Evolutionary conservation across 768 basidiomycete genomes (phyloP).

Genomic region (Asterophora parasitica): DNA sequence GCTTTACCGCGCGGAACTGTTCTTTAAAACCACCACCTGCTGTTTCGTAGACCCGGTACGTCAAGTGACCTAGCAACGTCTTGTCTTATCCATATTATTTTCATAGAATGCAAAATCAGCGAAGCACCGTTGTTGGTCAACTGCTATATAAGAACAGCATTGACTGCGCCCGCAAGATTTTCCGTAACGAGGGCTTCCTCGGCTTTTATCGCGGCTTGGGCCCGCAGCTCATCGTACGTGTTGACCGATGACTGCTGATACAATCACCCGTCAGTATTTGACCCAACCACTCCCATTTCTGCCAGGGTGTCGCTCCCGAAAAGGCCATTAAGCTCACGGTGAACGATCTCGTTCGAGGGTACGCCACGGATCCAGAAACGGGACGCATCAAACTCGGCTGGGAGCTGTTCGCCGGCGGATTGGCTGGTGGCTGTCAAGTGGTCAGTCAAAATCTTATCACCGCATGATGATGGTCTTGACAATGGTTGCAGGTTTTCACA

Average conservation of each 20-base stretch:
- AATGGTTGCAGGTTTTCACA: slow-evolving; percentile 72
- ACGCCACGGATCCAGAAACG: slow-evolving; percentile 90
- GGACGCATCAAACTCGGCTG: slow-evolving; percentile 88
- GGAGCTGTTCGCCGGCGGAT: slow-evolving; percentile 90
- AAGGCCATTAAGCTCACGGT: slow-evolving; percentile 98
- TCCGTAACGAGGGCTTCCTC: slow-evolving; percentile 86
- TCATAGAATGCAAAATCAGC: slow-evolving; percentile 92
- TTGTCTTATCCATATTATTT: slow-evolving; percentile 1
- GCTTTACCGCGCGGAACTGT: neutral
- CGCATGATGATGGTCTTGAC: slow-evolving; percentile 6
- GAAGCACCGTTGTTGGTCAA: slow-evolving; percentile 94
- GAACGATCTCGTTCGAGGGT: slow-evolving; percentile 83
- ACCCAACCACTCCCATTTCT: slow-evolving; percentile 2
- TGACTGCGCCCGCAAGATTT: slow-evolving; percentile 91
- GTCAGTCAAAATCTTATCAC: slow-evolving; percentile 43
- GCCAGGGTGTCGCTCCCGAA: slow-evolving; percentile 89
- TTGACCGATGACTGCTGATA: neutral
- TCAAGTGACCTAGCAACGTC: neutral
- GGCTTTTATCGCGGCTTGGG: slow-evolving; percentile 98
- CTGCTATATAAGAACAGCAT: slow-evolving; percentile 93
- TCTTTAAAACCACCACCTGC: neutral
- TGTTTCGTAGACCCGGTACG: slow-evolving; percentile 53
- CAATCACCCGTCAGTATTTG: neutral
- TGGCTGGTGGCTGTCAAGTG: slow-evolving; percentile 96
- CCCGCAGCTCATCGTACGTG: slow-evolving; percentile 84